A percentile compares a stretch with the other conserved stretches of the same genome.
phyloP scores from a whole-genome alignment of 73 alveolate genomes.

The Paramecium octaurelia region DNA sequence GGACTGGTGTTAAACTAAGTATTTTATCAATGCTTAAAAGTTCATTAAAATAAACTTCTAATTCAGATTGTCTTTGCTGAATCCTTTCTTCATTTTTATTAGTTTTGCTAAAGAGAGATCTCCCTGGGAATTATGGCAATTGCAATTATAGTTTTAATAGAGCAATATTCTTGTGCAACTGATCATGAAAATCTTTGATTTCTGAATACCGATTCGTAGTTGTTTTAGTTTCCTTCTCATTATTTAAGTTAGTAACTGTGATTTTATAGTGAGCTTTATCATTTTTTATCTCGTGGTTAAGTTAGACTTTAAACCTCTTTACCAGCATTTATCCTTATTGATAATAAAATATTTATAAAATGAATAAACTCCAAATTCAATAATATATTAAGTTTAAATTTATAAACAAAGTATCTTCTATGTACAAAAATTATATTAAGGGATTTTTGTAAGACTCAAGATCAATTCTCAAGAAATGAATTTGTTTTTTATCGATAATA shows the following conservation, averaged over 20 bases:
- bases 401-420: neutral
- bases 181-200: neutral
- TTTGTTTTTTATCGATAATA: neutral
- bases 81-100: conserved; percentile 15
- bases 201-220: neutral
- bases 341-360: neutral
- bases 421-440: neutral
- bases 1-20: neutral
- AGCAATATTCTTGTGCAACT: neutral
- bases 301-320: neutral
- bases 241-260: neutral
- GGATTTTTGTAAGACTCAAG: neutral
- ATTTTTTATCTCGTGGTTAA: neutral
- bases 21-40: neutral
- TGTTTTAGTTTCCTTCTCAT: neutral
- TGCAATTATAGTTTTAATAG: neutral
- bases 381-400: no score
- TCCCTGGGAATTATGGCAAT: conserved; percentile 16
- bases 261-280: neutral
- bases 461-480: neutral
- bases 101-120: neutral
- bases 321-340: neutral
- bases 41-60: neutral
- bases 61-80: neutral
- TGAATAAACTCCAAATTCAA: neutral